Base-by-base conservation (phyloP, 306 rosid species). In the Trifolium dubium region DNA sequence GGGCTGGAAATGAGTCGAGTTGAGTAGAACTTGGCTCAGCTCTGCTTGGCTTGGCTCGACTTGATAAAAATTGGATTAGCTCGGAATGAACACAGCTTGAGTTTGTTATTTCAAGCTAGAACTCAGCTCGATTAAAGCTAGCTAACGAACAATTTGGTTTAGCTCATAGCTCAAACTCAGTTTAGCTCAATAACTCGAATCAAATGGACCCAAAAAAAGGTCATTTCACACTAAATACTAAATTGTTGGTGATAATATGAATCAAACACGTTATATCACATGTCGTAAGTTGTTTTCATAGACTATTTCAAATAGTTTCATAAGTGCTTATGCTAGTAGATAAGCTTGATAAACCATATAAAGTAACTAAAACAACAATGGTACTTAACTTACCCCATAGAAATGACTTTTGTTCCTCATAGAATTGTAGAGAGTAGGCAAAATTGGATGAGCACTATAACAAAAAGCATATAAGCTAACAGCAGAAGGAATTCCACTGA, bases 401-500 rank as follows among this genome's bases (percentile, higher is more conserved):
- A 89, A 93, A 17, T 87, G 98, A 14, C n/a, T 82, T 81, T 83
- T 93, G 67, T 85, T 77, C 37, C 67, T 86, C 96, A 89, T 93
- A 4, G 96, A 86, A 61, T 84, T 85, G 79, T 90, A 89, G 39
- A 90, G 88, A 3, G 92, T 85, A 8, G 97, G 97, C 68, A 90
- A 86, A 46, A 93, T 81, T 0, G 98, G 96, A 86, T 93, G 98
- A 2, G 96, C 93, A 65, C 97, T 85, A 13, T 87, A 93, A 66
- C 96, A 90, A 11, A 93, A 90, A 23, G 96, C 89, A 55, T 74
- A 90, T 8, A 90, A 88, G 66, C 93, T 86, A 6, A 90, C 81
- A n/a, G 97, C 82, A 37, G 87, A 78, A 15, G 96, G 95, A 32
- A 89, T 55, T 17, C 97, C 98, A 35, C 67, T 79, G 85, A 76